Conservation (phyloP, 2,329 filamentous ascomycete species). For the Botrytis deweyae region DNA sequence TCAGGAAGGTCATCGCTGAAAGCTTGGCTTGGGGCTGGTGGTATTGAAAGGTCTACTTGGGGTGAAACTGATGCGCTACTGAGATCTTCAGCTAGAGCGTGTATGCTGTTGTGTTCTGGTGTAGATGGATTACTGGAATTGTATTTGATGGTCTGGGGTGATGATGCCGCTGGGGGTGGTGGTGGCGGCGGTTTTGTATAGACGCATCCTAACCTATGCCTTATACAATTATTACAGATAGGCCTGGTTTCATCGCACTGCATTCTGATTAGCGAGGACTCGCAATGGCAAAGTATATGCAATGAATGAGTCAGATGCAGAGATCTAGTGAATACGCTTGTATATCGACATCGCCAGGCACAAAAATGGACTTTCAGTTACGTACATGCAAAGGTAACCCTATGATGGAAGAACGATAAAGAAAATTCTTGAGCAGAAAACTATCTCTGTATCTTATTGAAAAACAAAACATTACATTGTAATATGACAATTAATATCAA, state of each 20-base stretch:
- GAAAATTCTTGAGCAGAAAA: neutral
- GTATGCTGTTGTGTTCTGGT: constrained; percentile 4
- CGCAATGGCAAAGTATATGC: neutral
- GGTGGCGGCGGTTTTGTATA: constrained; percentile 21
- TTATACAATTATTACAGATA: constrained; percentile 26
- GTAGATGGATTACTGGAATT: constrained; percentile 13
- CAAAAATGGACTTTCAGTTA: neutral
- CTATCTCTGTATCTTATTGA: neutral
- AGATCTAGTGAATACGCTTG: neutral
- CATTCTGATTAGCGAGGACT: neutral
- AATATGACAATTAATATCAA: neutral
- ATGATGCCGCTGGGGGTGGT: neutral
- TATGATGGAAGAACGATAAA: neutral
- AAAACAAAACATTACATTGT: neutral
- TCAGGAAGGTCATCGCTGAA: constrained; percentile 23
- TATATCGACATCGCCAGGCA: neutral
- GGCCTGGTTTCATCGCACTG: constrained; percentile 29
- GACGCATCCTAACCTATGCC: constrained; percentile 26
- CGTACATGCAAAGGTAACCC: neutral
- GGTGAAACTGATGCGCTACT: constrained; percentile 14
- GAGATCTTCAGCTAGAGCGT: constrained; percentile 8
- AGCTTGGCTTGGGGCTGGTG: constrained; percentile 3
- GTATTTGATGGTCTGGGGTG: constrained; percentile 12
- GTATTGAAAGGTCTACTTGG: constrained; percentile 4
- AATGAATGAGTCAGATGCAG: neutral